Conservation (phyloP, 768 basidiomycete species). For the Amanita rubescens region DNA sequence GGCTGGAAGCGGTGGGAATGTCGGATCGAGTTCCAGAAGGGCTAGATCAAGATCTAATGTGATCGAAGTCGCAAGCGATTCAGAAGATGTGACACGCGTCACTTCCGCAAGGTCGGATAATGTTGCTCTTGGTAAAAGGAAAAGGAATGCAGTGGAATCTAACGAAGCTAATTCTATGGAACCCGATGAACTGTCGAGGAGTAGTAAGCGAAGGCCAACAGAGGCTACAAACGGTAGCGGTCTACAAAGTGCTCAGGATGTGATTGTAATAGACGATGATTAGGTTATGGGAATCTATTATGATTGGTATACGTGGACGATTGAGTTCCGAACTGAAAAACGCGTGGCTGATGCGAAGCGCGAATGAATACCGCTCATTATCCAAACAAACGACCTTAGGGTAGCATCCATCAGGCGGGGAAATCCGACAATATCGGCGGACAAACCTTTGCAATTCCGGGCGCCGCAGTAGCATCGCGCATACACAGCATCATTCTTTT, state of each 20-base stretch:
- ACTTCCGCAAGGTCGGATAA: conserved; percentile 2
- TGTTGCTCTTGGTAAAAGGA: conserved; percentile 28
- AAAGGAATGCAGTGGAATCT: conserved; percentile 13
- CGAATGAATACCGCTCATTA: not conserved
- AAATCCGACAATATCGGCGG: not conserved
- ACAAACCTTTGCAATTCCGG: conserved; percentile 39
- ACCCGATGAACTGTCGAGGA: conserved; percentile 12
- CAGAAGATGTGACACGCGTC: conserved; percentile 15
- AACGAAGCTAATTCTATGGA: conserved; percentile 19
- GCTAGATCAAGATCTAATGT: conserved; percentile 1
- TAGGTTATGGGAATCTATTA: conserved; percentile 1
- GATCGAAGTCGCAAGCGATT: conserved; percentile 18
- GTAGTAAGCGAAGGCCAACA: conserved; percentile 1
- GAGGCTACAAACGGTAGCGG: not conserved
- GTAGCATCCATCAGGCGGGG: not conserved
- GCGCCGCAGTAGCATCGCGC: conserved; percentile 45
- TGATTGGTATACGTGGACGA: not conserved
- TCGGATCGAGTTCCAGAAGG: not conserved
- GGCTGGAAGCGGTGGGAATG: not conserved
- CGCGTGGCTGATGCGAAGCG: not conserved
- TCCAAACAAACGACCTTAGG: conserved; percentile 3
- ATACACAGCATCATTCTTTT: conserved; percentile 36
- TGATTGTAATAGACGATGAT: conserved; percentile 14
- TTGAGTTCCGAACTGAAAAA: not conserved
- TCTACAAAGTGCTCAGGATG: not conserved